Percentiles rank a stretch among this genome's conserved stretches.
These are phyloP conservation scores for Mortierella alpina DNA, from an alignment of 192 early-diverging fungal species.

Conservation along the genomic window DNA sequence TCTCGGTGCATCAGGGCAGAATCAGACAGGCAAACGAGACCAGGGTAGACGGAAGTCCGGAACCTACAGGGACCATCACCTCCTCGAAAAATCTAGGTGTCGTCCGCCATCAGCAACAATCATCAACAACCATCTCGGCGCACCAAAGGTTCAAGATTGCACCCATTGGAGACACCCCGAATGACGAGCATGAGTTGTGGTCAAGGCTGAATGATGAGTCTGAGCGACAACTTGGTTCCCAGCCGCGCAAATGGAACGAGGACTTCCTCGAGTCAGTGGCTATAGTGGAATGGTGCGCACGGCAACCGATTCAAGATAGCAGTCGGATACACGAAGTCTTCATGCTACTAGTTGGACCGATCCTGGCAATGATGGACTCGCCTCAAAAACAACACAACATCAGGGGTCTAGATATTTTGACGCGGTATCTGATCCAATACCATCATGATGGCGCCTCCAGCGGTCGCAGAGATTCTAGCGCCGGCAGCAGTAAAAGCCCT, in stretches of 20 bases:
- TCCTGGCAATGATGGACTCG: constrained; percentile 31
- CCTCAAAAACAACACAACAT: constrained; percentile 5
- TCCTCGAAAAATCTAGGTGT: background rate
- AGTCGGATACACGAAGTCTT: constrained; percentile 37
- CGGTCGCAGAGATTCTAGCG: background rate
- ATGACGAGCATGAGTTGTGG: constrained; percentile 32
- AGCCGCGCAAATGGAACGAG: constrained; percentile 18
- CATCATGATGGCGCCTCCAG: background rate
- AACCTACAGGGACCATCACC: background rate
- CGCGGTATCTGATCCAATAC: constrained; percentile 26
- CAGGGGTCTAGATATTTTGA: constrained; percentile 33
- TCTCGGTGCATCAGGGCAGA: constrained; percentile 25
- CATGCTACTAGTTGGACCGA: constrained; percentile 35
- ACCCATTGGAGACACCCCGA: constrained; percentile 27
- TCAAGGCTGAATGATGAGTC: background rate
- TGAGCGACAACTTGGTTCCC: background rate
- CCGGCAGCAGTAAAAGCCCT: background rate
- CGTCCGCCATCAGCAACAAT: background rate
- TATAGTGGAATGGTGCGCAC: constrained; percentile 42
- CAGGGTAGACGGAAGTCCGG: background rate
- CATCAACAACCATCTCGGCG: background rate
- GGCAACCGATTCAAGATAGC: constrained; percentile 30
- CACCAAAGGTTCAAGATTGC: constrained; percentile 26
- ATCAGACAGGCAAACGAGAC: background rate
- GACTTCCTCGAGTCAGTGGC: constrained; percentile 32